Conservation (phyloP, 148 eudicot species). For the Chenopodium berlandieri region DNA sequence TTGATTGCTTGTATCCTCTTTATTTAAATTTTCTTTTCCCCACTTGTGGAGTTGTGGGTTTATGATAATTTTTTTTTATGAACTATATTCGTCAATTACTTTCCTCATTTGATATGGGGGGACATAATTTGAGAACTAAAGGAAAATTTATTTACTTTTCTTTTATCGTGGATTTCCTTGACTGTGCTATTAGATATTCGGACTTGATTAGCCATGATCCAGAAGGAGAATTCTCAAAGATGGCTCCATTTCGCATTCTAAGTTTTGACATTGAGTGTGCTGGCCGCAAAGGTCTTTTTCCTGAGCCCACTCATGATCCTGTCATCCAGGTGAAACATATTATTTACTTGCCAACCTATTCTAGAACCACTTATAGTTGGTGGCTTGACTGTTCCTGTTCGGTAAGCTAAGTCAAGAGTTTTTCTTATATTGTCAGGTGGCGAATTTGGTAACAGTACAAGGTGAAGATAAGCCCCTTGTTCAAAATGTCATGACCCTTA, state of each 20-base stretch:
- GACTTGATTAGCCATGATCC: slow-evolving; percentile 89
- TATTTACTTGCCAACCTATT: slow-evolving; percentile 11
- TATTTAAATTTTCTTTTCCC: neutral
- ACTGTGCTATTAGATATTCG: slow-evolving; percentile 49
- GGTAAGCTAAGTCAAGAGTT: slow-evolving; percentile 19
- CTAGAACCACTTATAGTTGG: neutral
- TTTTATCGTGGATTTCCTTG: slow-evolving; percentile 24
- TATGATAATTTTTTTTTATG: neutral
- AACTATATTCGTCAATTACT: neutral
- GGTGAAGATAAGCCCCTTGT: slow-evolving; percentile 90
- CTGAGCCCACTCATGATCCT: slow-evolving; percentile 92
- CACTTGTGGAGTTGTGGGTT: neutral
- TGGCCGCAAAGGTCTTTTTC: slow-evolving; percentile 96
- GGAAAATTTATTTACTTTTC: neutral
- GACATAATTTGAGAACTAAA: neutral
- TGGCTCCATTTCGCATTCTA: slow-evolving; percentile 96
- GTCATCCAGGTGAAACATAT: slow-evolving; percentile 71
- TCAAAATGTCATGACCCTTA: slow-evolving; percentile 94
- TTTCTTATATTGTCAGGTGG: slow-evolving; percentile 50
- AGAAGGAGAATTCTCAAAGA: slow-evolving; percentile 91
- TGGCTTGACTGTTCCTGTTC: slow-evolving; percentile 6
- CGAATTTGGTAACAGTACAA: slow-evolving; percentile 90
- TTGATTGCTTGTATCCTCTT: slow-evolving; percentile 92
- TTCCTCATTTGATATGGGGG: neutral
- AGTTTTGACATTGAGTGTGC: slow-evolving; percentile 99